Percentiles rank a stretch among this genome's conserved stretches.
These are phyloP conservation scores for Escallonia rubra DNA, from an alignment of 129 eudicot species.

Conservation along the genomic window DNA sequence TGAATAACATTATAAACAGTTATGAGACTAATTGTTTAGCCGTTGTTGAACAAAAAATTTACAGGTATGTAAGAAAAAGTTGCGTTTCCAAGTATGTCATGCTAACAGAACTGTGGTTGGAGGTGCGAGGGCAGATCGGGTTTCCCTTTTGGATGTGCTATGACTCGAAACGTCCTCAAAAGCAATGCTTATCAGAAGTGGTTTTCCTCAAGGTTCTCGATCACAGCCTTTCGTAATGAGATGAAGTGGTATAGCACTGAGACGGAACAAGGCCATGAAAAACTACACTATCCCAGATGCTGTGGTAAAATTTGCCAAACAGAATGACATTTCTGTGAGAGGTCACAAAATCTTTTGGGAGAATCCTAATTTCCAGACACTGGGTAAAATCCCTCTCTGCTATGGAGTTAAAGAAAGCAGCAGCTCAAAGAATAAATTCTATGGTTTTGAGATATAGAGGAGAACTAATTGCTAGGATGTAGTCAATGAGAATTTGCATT, in stretches of 20 bases:
- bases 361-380: constrained; percentile 10
- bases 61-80: too few relatives aligned
- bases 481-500: constrained; percentile 68
- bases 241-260: constrained; percentile 45
- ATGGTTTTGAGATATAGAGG: constrained; percentile 42
- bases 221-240: constrained; percentile 15
- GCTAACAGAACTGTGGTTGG: too few relatives aligned
- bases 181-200: too few relatives aligned
- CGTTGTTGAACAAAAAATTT: too few relatives aligned
- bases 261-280: constrained; percentile 19
- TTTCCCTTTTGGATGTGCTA: too few relatives aligned
- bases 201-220: too few relatives aligned
- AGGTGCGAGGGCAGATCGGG: not conserved
- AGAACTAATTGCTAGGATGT: constrained; percentile 62
- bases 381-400: constrained; percentile 42
- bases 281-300: constrained; percentile 36
- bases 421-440: constrained; percentile 30
- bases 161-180: too few relatives aligned
- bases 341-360: too few relatives aligned
- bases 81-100: too few relatives aligned
- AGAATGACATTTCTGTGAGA: too few relatives aligned
- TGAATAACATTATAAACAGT: too few relatives aligned
- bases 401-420: constrained; percentile 20
- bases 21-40: too few relatives aligned
- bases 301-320: constrained; percentile 36